Conservation (phyloP, 768 basidiomycete genomes). For the Amanita molliuscula region DNA sequence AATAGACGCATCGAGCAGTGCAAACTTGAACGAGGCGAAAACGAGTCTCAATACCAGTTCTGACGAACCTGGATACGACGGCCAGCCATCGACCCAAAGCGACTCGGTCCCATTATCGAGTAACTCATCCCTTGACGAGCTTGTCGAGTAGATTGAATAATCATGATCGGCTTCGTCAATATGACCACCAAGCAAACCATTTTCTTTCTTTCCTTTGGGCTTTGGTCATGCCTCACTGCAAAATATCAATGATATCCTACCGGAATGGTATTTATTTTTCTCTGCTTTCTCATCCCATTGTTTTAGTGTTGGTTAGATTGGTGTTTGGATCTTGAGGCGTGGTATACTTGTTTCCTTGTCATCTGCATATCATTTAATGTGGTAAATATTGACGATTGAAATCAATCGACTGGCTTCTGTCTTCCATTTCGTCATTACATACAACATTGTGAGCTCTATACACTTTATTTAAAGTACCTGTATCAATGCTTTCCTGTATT, state of each 20-base stretch:
- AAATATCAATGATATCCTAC: conserved; percentile 6
- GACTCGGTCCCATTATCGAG: not conserved
- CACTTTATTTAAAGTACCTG: not conserved
- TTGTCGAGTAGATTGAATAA: not conserved
- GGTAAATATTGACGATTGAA: not conserved
- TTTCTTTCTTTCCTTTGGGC: conserved; percentile 2
- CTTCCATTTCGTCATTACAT: not conserved
- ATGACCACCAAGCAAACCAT: not conserved
- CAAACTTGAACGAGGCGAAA: not conserved
- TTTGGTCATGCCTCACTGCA: conserved; percentile 1
- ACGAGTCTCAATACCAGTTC: not conserved
- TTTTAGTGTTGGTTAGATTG: conserved; percentile 1
- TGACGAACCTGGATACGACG: not conserved
- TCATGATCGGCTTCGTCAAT: not conserved
- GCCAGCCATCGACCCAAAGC: not conserved
- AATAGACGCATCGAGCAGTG: not conserved
- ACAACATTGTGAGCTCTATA: not conserved
- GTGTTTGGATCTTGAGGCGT: conserved; percentile 1
- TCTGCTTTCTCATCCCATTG: not conserved
- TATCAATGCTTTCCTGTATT: conserved; percentile 6
- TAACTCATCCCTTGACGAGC: not conserved
- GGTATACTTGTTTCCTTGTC: conserved; percentile 2
- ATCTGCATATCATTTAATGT: conserved; percentile 1
- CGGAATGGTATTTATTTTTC: conserved; percentile 6
- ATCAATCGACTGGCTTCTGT: not conserved